These are phyloP conservation scores for Fusarium stilboides DNA, from an alignment of 2,329 filamentous ascomycete species.

Conservation along the genomic window DNA sequence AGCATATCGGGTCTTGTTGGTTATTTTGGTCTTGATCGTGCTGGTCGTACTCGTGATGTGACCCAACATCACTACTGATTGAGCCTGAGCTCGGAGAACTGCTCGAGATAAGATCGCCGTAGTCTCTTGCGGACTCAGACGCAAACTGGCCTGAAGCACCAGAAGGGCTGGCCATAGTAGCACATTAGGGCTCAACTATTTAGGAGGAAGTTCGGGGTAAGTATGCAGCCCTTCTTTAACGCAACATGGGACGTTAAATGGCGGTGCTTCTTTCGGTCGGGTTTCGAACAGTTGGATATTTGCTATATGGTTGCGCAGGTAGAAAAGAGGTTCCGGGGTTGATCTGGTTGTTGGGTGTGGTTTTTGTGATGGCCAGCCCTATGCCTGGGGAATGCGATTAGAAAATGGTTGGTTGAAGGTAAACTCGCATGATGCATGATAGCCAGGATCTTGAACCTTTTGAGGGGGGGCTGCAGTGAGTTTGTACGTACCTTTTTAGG, in stretches of 20 bases:
- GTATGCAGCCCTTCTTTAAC: conserved; percentile 28
- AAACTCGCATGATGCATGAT: conserved; percentile 49
- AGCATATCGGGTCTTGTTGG: conserved; percentile 49
- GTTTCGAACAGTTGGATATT: conserved; percentile 2
- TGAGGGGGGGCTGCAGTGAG: conserved; percentile 7
- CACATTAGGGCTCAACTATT: conserved; percentile 40
- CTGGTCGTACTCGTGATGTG: conserved; percentile 21
- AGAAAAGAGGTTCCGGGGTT: neutral
- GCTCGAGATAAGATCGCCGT: conserved; percentile 30
- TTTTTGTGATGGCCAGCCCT: conserved; percentile 33
- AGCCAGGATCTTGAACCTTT: conserved; percentile 25
- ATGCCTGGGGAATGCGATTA: conserved; percentile 45
- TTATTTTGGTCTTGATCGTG: neutral
- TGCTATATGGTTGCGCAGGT: neutral
- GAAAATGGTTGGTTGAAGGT: conserved; percentile 44
- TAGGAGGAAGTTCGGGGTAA: conserved; percentile 14
- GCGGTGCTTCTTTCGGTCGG: conserved; percentile 5
- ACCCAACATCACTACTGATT: conserved; percentile 55
- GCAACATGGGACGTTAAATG: conserved; percentile 28
- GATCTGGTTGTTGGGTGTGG: conserved; percentile 22
- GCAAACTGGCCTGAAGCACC: conserved; percentile 40
- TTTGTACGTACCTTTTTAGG: conserved; percentile 14
- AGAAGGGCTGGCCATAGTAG: conserved; percentile 49
- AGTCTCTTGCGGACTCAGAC: conserved; percentile 35
- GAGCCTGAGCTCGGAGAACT: conserved; percentile 55